A percentile compares a stretch with the other conserved stretches of the same genome.
These are phyloP conservation scores for Fusarium haematococcum DNA, from an alignment of 2,329 filamentous ascomycete species.

Conservation along the genomic window DNA sequence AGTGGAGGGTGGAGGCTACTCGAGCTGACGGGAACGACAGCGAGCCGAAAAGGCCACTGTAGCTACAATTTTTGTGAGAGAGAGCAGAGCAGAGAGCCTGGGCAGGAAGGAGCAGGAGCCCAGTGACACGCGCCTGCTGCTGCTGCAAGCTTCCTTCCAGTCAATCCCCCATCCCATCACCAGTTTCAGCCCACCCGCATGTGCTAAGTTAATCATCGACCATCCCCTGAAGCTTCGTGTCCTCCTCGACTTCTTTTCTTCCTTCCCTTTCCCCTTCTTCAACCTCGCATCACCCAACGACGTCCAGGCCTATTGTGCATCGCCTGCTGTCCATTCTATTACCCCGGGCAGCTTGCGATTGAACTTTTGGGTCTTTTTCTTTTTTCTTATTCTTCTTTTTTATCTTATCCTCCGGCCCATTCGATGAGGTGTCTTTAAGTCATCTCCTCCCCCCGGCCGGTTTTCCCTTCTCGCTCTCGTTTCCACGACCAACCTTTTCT, in stretches of 20 bases:
- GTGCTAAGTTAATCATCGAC: conserved; percentile 29
- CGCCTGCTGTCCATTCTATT: conserved; percentile 24
- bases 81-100: neutral
- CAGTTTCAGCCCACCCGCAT: conserved; percentile 32
- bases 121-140: conserved; percentile 29
- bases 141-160: conserved; percentile 25
- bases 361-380: conserved; percentile 29
- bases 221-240: conserved; percentile 44
- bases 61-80: conserved; percentile 49
- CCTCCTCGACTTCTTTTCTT: conserved; percentile 33
- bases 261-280: conserved; percentile 30
- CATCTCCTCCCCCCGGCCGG: neutral
- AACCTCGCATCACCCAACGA: conserved; percentile 21
- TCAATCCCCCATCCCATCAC: conserved; percentile 9
- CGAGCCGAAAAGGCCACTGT: conserved; percentile 52
- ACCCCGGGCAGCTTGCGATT: conserved; percentile 32
- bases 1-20: conserved; percentile 1
- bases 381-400: conserved; percentile 17
- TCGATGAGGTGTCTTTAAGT: conserved; percentile 42
- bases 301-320: conserved; percentile 19
- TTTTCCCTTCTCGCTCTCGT: conserved; percentile 35
- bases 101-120: neutral
- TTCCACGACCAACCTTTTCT: conserved; percentile 10
- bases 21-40: conserved; percentile 23
- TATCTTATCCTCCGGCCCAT: conserved; percentile 20